Conservation (phyloP, 108 stramenopile genomes). For the Nitzschia palea region DNA sequence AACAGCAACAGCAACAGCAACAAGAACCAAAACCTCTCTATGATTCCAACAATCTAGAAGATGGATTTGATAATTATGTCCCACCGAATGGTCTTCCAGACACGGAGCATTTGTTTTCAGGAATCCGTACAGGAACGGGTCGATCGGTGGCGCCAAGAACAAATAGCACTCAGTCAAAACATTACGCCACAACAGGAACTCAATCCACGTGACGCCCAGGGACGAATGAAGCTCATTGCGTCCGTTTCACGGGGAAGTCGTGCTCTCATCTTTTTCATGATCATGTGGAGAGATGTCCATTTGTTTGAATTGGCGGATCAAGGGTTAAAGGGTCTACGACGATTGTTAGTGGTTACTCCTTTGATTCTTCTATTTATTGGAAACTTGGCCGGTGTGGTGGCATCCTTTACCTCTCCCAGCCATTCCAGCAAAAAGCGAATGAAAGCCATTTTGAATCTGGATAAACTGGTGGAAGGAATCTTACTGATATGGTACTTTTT, state of each 20-base stretch:
- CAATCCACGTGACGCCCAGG: slow-evolving; percentile 60
- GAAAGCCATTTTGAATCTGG: slow-evolving; percentile 81
- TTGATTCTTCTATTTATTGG: slow-evolving; percentile 66
- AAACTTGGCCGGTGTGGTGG: slow-evolving; percentile 74
- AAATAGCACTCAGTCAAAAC: slow-evolving; percentile 40
- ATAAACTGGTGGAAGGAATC: slow-evolving; percentile 70
- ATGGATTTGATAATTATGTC: slow-evolving; percentile 1
- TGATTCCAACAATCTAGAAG: slow-evolving; percentile 5
- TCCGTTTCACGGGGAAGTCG: slow-evolving; percentile 74
- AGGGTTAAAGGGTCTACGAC: slow-evolving; percentile 38
- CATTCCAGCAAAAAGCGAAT: slow-evolving; percentile 69
- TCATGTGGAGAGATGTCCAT: slow-evolving; percentile 85
- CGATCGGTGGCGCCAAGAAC: slow-evolving; percentile 64
- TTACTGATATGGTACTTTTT: slow-evolving; percentile 70
- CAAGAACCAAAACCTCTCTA: not conserved
- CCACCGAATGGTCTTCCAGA: not conserved
- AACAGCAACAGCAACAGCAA: too few species aligned
- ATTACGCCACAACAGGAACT: slow-evolving; percentile 28
- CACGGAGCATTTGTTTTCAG: slow-evolving; percentile 24
- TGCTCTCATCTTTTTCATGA: slow-evolving; percentile 76
- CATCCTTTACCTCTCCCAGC: slow-evolving; percentile 44
- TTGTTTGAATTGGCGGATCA: slow-evolving; percentile 82
- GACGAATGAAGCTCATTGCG: slow-evolving; percentile 71
- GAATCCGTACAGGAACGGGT: slow-evolving; percentile 83
- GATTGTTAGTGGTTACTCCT: slow-evolving; percentile 47